Base-by-base conservation (phyloP, 352 stramenopile species). In the Globisporangium echinulatum region DNA sequence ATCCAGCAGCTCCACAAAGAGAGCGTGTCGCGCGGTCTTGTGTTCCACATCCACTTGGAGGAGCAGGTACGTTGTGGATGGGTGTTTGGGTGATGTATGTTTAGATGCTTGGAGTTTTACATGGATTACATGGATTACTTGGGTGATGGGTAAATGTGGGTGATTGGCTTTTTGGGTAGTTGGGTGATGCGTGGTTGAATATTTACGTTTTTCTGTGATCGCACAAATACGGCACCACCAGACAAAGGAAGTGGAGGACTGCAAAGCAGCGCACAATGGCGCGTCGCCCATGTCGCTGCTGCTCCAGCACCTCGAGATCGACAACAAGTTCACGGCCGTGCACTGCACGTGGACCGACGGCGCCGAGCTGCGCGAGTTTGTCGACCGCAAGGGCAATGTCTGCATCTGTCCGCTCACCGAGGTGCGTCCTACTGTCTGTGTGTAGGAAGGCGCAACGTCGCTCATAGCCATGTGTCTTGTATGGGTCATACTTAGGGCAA, bases 401-500 rank as follows among this genome's bases (percentile, higher is more conserved):
- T 91, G 82, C 72, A 87, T 91, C 49, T 88, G 77, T 46, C 79
- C 82, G 9, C 59, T 91, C 53, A 91, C 82, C 0, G 79, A 89
- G 69, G 75, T 82, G 56, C 47, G 19, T 43, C 40, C 14, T 46
- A 13, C 3, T 46, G 2, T 46, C 9, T 46, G 40, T 46, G 40
- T 19, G 17, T 19, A 19, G 17, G 17, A 19, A 19, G 17, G 17
- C 17, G 17, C 17, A 19, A 19, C 17, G 17, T 19, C 17, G 17
- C 17, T 19, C 17, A 19, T 0, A 19, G 17, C 17, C 17, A 19
- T 19, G 17, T 19, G 0, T 19, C 17, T 19, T 19, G 17, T 19
- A 19, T 19, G 17, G 17, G 17, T 19, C 17, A 0, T 46, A 14
- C 11, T 47, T 40, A 85, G 71, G 81, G 81, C 39, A 90, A 88